Base-by-base conservation (phyloP, 169 alveolate species). In the Plasmodium gaboni region DNA sequence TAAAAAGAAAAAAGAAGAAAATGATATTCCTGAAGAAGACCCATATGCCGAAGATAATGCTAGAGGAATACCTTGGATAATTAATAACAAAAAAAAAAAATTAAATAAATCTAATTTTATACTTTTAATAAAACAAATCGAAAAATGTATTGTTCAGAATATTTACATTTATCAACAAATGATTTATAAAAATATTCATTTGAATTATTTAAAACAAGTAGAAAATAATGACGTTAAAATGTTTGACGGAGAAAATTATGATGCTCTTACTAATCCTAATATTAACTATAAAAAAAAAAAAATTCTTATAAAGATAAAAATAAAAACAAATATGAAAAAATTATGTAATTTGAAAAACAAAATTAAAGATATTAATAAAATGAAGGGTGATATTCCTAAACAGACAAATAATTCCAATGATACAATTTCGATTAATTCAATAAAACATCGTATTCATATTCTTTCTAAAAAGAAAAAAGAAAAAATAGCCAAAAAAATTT, bases 161-260 rank as follows among this genome's bases (percentile, higher is more conserved):
- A 61, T 80, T 26, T 80, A 61, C 38, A 55, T 44, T 53, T 80
- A 80, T 60, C 85, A 80, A 50, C 90, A 80, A 68, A 32, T 80
- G 71, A 32, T 80, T 22, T 80, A 80, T 61, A 80, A 80, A 72
- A 80, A 80, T 26, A 80, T 80, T 28, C 19, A 48, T 44, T 38
- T 80, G 48, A 80, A 38, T 68, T 68, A 80, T 28, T 32, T 80
- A 42, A 64, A 38, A 19, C 42, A 38, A 19, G 55, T 59, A 15
- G 68, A n/a, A 51, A 44, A 68, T 50, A 68, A 80, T 67, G 69
- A 65, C 4, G 51, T 80, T 26, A 80, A 68, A 53, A 80, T 80
- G 83, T 80, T 80, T 48, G 90, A 80, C 42, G 90, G 90, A 9
- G 90, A 80, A 71, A 80, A 67, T 61, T 80, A 80, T 50, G 90